Conservation (phyloP, 164 flowering plant species). For the Aristolochia californica region DNA sequence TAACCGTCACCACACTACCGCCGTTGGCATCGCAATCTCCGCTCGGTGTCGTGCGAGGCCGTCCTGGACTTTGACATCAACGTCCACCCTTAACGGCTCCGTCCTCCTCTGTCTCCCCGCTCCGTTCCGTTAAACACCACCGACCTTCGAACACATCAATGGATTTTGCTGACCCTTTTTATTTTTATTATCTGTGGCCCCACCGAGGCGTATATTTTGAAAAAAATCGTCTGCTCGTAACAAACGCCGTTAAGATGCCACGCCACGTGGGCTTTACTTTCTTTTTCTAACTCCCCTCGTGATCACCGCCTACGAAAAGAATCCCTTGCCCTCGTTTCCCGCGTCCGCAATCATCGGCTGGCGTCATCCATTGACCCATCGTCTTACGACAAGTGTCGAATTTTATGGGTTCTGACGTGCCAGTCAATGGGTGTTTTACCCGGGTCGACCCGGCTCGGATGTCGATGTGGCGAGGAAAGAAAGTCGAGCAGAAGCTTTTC, state of each 20-base stretch:
- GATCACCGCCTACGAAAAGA: neutral
- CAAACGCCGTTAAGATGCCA: slow-evolving; percentile 1
- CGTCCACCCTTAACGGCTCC: slow-evolving; percentile 5
- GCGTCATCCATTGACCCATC: neutral
- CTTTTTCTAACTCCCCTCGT: slow-evolving; percentile 1
- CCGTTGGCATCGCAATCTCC: neutral
- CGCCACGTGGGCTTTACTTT: neutral
- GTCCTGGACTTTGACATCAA: neutral
- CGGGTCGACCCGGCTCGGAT: too few relatives aligned
- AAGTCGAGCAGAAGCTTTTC: too few relatives aligned
- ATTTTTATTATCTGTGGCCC: neutral
- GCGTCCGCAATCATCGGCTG: neutral
- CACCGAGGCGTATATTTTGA: neutral
- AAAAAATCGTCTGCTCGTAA: neutral
- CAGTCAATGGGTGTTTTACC: too few relatives aligned
- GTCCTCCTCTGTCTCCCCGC: too few relatives aligned
- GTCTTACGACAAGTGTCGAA: neutral
- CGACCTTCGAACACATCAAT: neutral
- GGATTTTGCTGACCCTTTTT: too few relatives aligned
- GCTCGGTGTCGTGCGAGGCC: too few relatives aligned
- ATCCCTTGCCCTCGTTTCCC: neutral
- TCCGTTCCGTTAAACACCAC: neutral
- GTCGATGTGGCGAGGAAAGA: too few relatives aligned
- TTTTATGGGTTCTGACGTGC: too few relatives aligned
- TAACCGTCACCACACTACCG: neutral